Percentiles rank a stretch among this genome's conserved stretches.
phyloP scores from a whole-genome alignment of 73 alveolate species.

The Blepharisma stoltei region DNA sequence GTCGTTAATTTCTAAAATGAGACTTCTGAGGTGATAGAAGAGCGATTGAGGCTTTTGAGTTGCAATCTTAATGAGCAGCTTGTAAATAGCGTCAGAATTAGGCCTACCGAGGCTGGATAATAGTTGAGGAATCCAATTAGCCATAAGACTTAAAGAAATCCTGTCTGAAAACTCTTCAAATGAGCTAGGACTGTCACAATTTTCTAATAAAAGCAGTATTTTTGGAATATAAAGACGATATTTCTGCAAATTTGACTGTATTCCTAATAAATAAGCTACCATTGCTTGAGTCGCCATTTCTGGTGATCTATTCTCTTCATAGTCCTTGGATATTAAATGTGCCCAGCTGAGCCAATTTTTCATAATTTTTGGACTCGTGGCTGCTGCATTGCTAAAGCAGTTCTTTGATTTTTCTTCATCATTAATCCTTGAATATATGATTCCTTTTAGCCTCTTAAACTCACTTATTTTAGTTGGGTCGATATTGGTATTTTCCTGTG shows the following conservation, averaged over 20 bases:
- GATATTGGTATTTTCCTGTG: neutral
- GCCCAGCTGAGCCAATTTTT: neutral
- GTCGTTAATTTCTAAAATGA: too few species aligned
- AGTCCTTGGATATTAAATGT: neutral
- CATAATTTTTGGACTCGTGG: constrained; percentile 5
- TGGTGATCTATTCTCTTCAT: neutral
- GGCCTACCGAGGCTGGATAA: too few species aligned
- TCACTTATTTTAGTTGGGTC: neutral
- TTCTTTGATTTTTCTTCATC: neutral
- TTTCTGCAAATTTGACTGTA: neutral
- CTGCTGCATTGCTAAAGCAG: neutral
- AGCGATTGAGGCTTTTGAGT: too few species aligned
- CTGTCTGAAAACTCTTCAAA: constrained; percentile 4
- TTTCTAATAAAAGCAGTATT: neutral
- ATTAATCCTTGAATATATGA: neutral
- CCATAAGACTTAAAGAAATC: neutral
- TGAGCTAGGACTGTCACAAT: neutral
- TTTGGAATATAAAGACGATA: neutral
- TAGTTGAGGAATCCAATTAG: neutral
- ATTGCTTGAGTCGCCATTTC: neutral
- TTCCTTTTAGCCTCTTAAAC: constrained; percentile 15
- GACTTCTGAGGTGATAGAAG: too few species aligned
- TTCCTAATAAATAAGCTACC: neutral
- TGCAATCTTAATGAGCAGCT: too few species aligned
- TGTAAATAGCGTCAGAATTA: too few species aligned